Evolutionary conservation across 768 basidiomycete species (phyloP), one percentile per base, ranked within the genome.

Genomic region (Kwoniella sp.): DNA sequence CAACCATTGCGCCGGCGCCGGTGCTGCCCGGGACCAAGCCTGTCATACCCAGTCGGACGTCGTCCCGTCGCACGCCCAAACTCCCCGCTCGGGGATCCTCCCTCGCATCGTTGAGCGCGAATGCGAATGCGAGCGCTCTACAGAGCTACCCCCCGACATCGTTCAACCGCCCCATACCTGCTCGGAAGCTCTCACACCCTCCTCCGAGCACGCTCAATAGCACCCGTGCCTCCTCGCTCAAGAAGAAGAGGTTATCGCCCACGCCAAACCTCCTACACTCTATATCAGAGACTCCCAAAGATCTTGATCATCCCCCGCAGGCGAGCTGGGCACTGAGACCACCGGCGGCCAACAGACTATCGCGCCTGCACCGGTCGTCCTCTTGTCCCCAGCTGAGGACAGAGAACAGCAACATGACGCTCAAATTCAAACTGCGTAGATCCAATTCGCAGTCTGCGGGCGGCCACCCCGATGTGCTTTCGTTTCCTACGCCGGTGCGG

Each of bases 201-300:
- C 48, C 48, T 2, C 26, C 39, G 5, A 5, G 19, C 3, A 38
- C 19, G 8, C 37, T 38, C 19, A 37, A n/a, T 17, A 17, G 26
- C 19, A 5, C 37, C n/a, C 31, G 34, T 9, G 15, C 31, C 22
- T 29, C 46, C 3, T 41, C 48, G 14, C 28, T 50, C 28, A 40
- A 41, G 12, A 50, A 38, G 23, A 38, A 50, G 29, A 8, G 48
- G 19, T 17, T 50, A 4, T 50, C 48, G 29, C 48, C 48, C 11
- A 32, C 22, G n/a, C n/a, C n/a, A n/a, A n/a, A n/a, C n/a, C 39
- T 50, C 6, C 17, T 50, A 25, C 48, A 50, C 12, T 29, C 48
- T 19, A 50, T 50, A 29, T 50, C 48, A 14, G 48, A 50, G 23
- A 50, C 48, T 3, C 48, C 48, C 5, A 50, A 50, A 50, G 48